phyloP scores from a whole-genome alignment of 345 rosid species.

The Linum usitatissimum region DNA sequence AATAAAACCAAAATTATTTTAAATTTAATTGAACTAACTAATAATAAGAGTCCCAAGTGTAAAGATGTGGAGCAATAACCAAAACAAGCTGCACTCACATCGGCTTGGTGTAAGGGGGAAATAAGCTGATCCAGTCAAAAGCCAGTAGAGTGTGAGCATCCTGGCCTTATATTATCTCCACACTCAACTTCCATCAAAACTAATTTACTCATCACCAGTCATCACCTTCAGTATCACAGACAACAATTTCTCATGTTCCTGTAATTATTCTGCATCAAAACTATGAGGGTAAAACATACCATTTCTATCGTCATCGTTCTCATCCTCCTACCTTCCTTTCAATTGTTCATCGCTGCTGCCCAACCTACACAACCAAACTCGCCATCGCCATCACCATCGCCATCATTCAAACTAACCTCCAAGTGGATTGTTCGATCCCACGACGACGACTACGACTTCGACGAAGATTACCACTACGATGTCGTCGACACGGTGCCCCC shows the following conservation, averaged over 20 bases:
- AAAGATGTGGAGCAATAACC: neutral
- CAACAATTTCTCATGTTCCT: neutral
- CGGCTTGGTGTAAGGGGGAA: neutral
- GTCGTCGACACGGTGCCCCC: neutral
- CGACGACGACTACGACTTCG: neutral
- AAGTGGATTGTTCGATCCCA: neutral
- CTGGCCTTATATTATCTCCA: neutral
- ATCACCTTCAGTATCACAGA: neutral
- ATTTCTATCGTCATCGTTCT: neutral
- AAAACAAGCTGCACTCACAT: neutral
- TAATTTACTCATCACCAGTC: neutral
- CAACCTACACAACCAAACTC: neutral
- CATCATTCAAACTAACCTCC: neutral
- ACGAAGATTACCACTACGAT: neutral
- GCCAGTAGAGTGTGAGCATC: neutral
- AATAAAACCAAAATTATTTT: too few species aligned
- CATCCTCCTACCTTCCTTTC: neutral
- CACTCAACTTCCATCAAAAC: neutral
- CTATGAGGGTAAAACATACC: neutral
- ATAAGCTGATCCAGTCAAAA: neutral
- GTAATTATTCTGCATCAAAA: neutral
- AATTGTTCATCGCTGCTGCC: neutral
- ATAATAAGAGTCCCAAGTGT: neutral
- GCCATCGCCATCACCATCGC: neutral
- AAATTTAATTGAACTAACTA: too few species aligned